Percentiles rank a stretch among this genome's conserved stretches.
Conservation (phyloP, 192 early-diverging fungal species). For the Coemansia sp. region DNA sequence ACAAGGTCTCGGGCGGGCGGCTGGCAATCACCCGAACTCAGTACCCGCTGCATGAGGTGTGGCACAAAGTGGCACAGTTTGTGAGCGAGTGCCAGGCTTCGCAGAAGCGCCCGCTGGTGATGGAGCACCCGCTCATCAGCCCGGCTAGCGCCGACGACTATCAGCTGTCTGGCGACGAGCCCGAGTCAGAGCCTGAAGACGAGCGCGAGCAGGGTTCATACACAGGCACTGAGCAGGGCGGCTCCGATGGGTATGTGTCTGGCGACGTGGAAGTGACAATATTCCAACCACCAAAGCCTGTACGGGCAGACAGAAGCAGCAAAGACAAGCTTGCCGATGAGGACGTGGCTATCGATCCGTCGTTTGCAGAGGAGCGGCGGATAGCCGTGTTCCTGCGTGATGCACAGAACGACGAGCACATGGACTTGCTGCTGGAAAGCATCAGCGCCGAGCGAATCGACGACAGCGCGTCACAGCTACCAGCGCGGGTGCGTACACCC, state of each 20-base stretch:
- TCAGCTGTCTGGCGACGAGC: too few relatives aligned
- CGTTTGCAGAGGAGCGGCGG: slow-evolving; percentile 35
- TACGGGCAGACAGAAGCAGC: background rate
- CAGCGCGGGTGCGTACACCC: slow-evolving; percentile 3
- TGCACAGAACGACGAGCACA: slow-evolving; percentile 9
- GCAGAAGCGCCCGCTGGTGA: too few relatives aligned
- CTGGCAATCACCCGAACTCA: slow-evolving; percentile 22
- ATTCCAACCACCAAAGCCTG: background rate
- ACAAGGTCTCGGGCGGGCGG: slow-evolving; percentile 30
- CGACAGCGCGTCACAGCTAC: background rate
- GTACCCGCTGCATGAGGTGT: slow-evolving; percentile 7
- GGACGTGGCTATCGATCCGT: slow-evolving; percentile 20
- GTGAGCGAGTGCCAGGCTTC: slow-evolving; percentile 12
- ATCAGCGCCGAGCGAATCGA: slow-evolving; percentile 23
- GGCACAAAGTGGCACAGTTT: slow-evolving; percentile 9
- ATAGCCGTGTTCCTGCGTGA: slow-evolving; percentile 26
- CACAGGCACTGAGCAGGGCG: too few relatives aligned
- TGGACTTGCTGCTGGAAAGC: slow-evolving; percentile 17
- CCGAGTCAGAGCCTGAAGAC: too few relatives aligned
- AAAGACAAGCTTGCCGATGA: background rate
- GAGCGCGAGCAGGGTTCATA: too few relatives aligned
- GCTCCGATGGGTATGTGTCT: background rate
- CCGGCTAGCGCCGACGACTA: too few relatives aligned
- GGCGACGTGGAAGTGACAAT: slow-evolving; percentile 32
- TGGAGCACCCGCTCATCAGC: too few relatives aligned